Percentiles rank a stretch among this genome's conserved stretches.
These are phyloP conservation scores for Protomyces pachydermus DNA, from an alignment of 1,139 yeast species.

Conservation along the genomic window DNA sequence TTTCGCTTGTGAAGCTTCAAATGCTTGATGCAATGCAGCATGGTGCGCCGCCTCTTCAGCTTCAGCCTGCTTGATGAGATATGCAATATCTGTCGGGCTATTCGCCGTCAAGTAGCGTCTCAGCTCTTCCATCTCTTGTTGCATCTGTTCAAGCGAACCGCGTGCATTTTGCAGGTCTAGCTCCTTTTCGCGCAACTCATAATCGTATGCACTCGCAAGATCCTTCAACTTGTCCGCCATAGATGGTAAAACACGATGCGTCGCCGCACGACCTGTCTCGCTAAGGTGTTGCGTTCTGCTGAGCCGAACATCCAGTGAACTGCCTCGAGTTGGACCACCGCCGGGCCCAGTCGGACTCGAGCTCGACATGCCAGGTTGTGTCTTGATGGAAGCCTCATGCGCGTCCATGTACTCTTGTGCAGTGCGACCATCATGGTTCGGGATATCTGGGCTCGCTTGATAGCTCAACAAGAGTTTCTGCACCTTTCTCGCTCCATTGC, in stretches of 20 bases:
- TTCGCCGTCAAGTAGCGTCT: slow-evolving; percentile 29
- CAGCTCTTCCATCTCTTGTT: slow-evolving; percentile 40
- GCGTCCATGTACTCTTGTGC: slow-evolving; percentile 61
- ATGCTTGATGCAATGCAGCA: slow-evolving; percentile 4
- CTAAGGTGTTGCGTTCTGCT: slow-evolving; percentile 40
- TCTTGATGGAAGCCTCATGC: slow-evolving; percentile 24
- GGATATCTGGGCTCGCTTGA: slow-evolving; percentile 66
- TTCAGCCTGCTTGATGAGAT: slow-evolving; percentile 37
- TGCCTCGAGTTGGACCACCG: neutral
- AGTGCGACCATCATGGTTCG: slow-evolving; percentile 65
- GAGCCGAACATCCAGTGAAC: neutral
- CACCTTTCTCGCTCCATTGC: slow-evolving; percentile 70
- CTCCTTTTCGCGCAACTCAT: slow-evolving; percentile 50
- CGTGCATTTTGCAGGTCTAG: slow-evolving; percentile 47
- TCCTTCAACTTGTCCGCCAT: slow-evolving; percentile 49
- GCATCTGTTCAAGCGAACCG: slow-evolving; percentile 42
- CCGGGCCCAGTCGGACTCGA: neutral
- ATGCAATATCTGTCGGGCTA: slow-evolving; percentile 34
- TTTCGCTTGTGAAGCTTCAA: slow-evolving; percentile 15
- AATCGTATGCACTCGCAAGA: slow-evolving; percentile 53
- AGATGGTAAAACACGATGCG: slow-evolving; percentile 45
- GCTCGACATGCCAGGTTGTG: slow-evolving; percentile 10
- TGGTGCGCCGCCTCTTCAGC: slow-evolving; percentile 31
- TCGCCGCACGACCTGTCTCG: slow-evolving; percentile 51
- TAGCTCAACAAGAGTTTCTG: slow-evolving; percentile 66